phyloP scores from a whole-genome alignment of 2,329 filamentous ascomycete genomes.

The Botrytis galanthina region DNA sequence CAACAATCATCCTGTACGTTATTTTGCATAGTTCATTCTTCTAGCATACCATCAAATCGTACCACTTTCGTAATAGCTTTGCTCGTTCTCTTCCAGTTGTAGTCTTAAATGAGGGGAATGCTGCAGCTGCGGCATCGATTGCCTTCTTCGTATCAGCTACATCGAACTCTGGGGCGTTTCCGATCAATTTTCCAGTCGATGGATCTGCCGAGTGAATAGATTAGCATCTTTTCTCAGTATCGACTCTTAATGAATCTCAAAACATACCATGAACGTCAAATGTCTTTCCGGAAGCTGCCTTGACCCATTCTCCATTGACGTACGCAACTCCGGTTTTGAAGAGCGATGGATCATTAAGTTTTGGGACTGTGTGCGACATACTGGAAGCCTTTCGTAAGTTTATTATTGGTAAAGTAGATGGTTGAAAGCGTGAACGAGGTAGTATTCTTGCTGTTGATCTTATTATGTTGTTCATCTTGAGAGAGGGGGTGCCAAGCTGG shows the following conservation, averaged over 20 bases:
- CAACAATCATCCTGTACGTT: slow-evolving; percentile 11
- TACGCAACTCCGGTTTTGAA: slow-evolving; percentile 80
- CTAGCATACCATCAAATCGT: slow-evolving; percentile 63
- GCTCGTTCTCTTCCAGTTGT: slow-evolving; percentile 73
- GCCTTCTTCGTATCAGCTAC: slow-evolving; percentile 74
- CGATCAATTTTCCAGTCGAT: slow-evolving; percentile 76
- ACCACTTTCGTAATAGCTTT: slow-evolving; percentile 75
- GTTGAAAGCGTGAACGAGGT: slow-evolving; percentile 32
- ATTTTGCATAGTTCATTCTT: not conserved
- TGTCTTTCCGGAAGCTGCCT: slow-evolving; percentile 81
- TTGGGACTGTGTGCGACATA: slow-evolving; percentile 36
- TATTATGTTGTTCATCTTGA: slow-evolving; percentile 32
- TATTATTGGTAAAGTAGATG: slow-evolving; percentile 30
- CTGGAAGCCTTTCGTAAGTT: slow-evolving; percentile 29
- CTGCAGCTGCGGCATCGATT: slow-evolving; percentile 77
- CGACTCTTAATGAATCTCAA: not conserved
- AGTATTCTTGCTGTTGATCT: slow-evolving; percentile 30
- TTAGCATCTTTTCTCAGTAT: slow-evolving; percentile 6
- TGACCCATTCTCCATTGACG: slow-evolving; percentile 90
- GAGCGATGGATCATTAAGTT: slow-evolving; percentile 77
- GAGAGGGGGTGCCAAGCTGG: not conserved
- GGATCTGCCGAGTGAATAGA: slow-evolving; percentile 78
- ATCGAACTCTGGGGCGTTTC: slow-evolving; percentile 81
- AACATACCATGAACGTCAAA: slow-evolving; percentile 74
- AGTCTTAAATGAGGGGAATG: slow-evolving; percentile 68